A percentile compares a stretch with the other conserved stretches of the same genome.
These are phyloP conservation scores for Ceratocystis lukuohia DNA, from an alignment of 2,329 filamentous ascomycete genomes.

Conservation along the genomic window DNA sequence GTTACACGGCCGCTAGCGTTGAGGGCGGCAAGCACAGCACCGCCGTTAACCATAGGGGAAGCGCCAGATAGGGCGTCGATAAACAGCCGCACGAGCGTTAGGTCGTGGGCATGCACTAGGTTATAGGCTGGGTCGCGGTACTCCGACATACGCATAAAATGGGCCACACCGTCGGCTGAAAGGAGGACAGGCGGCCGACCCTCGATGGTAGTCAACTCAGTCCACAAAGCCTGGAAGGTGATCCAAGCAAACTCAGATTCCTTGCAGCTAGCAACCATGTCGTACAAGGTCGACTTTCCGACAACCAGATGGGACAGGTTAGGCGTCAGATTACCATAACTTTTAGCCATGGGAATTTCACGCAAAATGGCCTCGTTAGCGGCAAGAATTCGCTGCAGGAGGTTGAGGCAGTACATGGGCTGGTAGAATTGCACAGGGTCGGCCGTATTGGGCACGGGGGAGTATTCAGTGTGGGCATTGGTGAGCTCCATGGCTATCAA, in stretches of 20 bases:
- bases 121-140: conserved; percentile 62
- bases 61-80: conserved; percentile 54
- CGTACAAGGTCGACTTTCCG: conserved; percentile 49
- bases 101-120: conserved; percentile 72
- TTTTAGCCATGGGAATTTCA: conserved; percentile 32
- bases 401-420: conserved; percentile 58
- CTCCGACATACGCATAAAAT: conserved; percentile 64
- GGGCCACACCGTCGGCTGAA: conserved; percentile 62
- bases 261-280: conserved; percentile 55
- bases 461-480: conserved; percentile 69
- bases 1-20: conserved; percentile 56
- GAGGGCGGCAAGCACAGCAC: conserved; percentile 61
- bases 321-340: conserved; percentile 31
- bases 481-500: conserved; percentile 61
- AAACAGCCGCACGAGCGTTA: conserved; percentile 64
- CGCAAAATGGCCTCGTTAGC: conserved; percentile 57
- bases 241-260: conserved; percentile 69
- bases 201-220: conserved; percentile 49
- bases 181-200: conserved; percentile 52
- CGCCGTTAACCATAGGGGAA: conserved; percentile 53
- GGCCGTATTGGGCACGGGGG: conserved; percentile 45
- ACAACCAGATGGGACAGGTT: conserved; percentile 43
- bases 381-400: conserved; percentile 58
- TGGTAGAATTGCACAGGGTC: conserved; percentile 56
- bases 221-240: conserved; percentile 68